phyloP scores from a whole-genome alignment of 805 yeast genomes.

The Candida adriatica region DNA sequence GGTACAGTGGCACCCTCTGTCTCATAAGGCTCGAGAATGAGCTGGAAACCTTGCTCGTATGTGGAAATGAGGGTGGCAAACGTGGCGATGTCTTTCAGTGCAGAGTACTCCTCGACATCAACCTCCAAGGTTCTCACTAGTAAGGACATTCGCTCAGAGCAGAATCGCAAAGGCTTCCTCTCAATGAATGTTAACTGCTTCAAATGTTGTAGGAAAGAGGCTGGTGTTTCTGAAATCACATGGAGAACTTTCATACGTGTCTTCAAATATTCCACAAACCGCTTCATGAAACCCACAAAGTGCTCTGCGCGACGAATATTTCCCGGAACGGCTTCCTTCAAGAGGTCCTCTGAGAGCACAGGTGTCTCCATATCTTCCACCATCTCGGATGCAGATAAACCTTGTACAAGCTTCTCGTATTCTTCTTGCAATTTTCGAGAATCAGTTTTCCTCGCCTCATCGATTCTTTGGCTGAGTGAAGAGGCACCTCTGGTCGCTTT shows the following conservation, averaged over 20 bases:
- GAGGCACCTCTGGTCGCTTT: constrained; percentile 85
- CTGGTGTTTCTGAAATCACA: constrained; percentile 97
- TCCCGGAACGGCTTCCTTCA: constrained; percentile 94
- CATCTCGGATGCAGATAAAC: constrained; percentile 76
- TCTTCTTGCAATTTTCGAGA: constrained; percentile 81
- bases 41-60: constrained; percentile 85
- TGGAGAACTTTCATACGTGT: constrained; percentile 97
- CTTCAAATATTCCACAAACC: constrained; percentile 90
- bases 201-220: constrained; percentile 84
- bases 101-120: constrained; percentile 87
- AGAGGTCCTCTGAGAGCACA: constrained; percentile 72
- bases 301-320: constrained; percentile 96
- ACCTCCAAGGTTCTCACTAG: constrained; percentile 86
- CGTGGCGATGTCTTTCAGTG: constrained; percentile 91
- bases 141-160: constrained; percentile 85
- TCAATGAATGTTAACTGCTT: constrained; percentile 92
- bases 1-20: constrained; percentile 93
- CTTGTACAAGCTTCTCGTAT: constrained; percentile 85
- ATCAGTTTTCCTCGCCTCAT: constrained; percentile 76
- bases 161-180: constrained; percentile 82
- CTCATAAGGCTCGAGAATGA: constrained; percentile 93
- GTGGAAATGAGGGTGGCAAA: constrained; percentile 96
- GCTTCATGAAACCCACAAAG: constrained; percentile 83
- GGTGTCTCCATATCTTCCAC: constrained; percentile 68
- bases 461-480: constrained; percentile 72